Evolutionary conservation across 768 basidiomycete species (phyloP).

Genomic region (Leccinum barrowsii): DNA sequence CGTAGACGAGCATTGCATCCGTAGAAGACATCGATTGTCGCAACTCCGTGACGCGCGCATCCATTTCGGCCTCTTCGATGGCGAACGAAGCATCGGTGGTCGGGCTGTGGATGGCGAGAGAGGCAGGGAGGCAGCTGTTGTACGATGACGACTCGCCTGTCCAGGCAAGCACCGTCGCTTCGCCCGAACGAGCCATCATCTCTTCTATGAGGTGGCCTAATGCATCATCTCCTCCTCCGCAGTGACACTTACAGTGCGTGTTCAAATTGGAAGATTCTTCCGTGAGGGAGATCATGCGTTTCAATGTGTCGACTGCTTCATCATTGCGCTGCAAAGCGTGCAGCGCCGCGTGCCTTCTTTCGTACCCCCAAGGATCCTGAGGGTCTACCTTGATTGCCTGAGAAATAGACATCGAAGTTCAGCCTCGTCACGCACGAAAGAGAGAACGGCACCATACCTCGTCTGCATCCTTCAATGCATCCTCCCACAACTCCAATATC

Average conservation of each 20-base stretch:
- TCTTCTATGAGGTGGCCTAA: constrained; percentile 14
- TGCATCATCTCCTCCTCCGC: constrained; percentile 6
- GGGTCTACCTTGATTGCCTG: constrained; percentile 7
- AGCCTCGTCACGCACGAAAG: background rate
- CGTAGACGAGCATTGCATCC: background rate
- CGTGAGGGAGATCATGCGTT: background rate
- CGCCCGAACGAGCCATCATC: constrained; percentile 8
- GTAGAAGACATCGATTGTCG: background rate
- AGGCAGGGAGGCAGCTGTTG: constrained; percentile 13
- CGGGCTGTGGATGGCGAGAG: background rate
- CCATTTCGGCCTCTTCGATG: background rate
- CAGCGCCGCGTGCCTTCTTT: constrained; percentile 1
- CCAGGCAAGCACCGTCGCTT: constrained; percentile 10
- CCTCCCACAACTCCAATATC: background rate
- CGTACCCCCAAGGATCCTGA: background rate
- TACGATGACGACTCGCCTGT: constrained; percentile 8
- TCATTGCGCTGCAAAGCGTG: background rate
- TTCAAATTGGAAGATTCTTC: background rate
- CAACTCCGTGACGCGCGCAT: background rate
- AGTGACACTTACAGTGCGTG: constrained; percentile 1
- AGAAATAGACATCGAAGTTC: accelerated
- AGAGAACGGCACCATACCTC: background rate
- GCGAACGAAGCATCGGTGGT: background rate
- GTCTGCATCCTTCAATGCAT: constrained; percentile 13
- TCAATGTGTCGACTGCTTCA: background rate